Evolutionary conservation across 2,329 filamentous ascomycete genomes (phyloP).

Genomic region (Scortechinia acanthostroma): DNA sequence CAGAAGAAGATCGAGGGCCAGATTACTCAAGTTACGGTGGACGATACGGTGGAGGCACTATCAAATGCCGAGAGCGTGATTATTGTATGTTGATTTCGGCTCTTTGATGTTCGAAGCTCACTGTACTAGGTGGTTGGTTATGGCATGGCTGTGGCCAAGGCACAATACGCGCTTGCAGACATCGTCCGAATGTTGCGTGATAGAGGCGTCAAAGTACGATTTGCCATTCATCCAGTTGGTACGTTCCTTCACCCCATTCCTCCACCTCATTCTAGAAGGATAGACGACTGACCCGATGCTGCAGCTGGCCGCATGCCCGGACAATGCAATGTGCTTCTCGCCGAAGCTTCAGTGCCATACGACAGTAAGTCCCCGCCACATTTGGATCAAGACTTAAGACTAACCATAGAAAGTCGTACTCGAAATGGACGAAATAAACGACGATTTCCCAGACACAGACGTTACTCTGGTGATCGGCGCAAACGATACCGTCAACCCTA

Average conservation of each 20-base stretch:
- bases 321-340: slow-evolving; percentile 84
- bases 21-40: slow-evolving; percentile 71
- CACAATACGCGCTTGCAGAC: slow-evolving; percentile 82
- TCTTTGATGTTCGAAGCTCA: slow-evolving; percentile 3
- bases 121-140: slow-evolving; percentile 66
- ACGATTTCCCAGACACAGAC: slow-evolving; percentile 80
- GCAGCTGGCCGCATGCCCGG: slow-evolving; percentile 89
- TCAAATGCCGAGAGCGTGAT: slow-evolving; percentile 76
- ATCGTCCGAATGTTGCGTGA: slow-evolving; percentile 70
- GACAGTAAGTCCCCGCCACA: slow-evolving; percentile 44
- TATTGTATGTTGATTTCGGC: too few species aligned
- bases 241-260: too few species aligned
- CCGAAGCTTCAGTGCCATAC: slow-evolving; percentile 81
- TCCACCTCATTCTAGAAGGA: too few species aligned
- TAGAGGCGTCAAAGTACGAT: slow-evolving; percentile 74
- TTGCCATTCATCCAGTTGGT: slow-evolving; percentile 84
- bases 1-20: slow-evolving; percentile 75
- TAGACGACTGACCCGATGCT: too few species aligned
- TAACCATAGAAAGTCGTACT: slow-evolving; percentile 49
- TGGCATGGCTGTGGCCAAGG: slow-evolving; percentile 90
- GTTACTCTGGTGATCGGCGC: slow-evolving; percentile 83
- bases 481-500: slow-evolving; percentile 88
- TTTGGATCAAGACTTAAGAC: slow-evolving; percentile 7
- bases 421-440: slow-evolving; percentile 95
- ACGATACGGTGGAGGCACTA: slow-evolving; percentile 73